A percentile compares a stretch with the other conserved stretches of the same genome.
Conservation (phyloP, 805 yeast species). For the Saccharomycopsis fodiens region DNA sequence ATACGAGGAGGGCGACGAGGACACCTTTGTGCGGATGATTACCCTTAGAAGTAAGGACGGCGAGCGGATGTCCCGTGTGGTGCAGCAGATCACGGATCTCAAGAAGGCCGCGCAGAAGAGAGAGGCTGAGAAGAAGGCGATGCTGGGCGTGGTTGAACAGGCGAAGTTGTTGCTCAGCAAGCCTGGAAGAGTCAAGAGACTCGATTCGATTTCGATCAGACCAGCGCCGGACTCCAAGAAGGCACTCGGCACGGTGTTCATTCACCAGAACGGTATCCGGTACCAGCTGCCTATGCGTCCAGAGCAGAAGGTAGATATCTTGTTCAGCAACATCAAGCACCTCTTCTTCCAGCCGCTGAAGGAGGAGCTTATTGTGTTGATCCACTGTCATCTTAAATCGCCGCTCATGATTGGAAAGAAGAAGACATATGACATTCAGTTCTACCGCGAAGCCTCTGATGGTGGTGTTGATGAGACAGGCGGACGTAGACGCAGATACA, state of each 20-base stretch:
- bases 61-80: conserved; percentile 84
- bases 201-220: conserved; percentile 84
- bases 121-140: conserved; percentile 82
- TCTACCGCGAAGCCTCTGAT: conserved; percentile 94
- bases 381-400: conserved; percentile 85
- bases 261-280: conserved; percentile 93
- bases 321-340: conserved; percentile 87
- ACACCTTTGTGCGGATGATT: conserved; percentile 78
- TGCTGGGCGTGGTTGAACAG: conserved; percentile 92
- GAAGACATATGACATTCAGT: conserved; percentile 91
- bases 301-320: conserved; percentile 81
- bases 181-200: conserved; percentile 76
- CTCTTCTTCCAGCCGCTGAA: conserved; percentile 93
- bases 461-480: conserved; percentile 97
- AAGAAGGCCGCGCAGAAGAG: conserved; percentile 87
- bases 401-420: conserved; percentile 95
- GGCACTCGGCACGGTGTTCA: conserved; percentile 80
- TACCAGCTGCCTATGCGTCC: conserved; percentile 80
- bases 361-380: conserved; percentile 85
- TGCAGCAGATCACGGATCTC: conserved; percentile 83
- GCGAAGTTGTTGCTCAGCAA: conserved; percentile 77
- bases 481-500: conserved; percentile 72
- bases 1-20: conserved; percentile 81
- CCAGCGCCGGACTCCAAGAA: conserved; percentile 98
- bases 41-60: conserved; percentile 86